Conservation (phyloP, 352 stramenopile genomes). For the Phytophthora lateralis region DNA sequence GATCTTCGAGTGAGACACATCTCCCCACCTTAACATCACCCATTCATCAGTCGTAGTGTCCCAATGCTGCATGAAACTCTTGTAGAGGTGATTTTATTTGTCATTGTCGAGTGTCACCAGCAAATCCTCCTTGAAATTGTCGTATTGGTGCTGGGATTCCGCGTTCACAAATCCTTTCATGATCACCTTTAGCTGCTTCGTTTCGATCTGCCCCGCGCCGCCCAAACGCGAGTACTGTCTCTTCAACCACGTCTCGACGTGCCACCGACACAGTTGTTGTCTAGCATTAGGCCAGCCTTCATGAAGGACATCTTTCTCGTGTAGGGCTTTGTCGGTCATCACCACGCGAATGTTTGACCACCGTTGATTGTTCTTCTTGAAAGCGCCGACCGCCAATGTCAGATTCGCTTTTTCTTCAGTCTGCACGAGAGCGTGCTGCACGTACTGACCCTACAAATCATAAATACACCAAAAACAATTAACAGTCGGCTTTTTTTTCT, state of each 20-base stretch:
- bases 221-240: slow-evolving; percentile 2
- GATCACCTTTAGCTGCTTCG: neutral
- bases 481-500: neutral
- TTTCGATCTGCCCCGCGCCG: neutral
- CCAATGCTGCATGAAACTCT: slow-evolving; percentile 12
- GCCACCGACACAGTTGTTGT: slow-evolving; percentile 3
- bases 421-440: slow-evolving; percentile 9
- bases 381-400: neutral
- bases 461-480: neutral
- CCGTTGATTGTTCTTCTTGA: slow-evolving; percentile 16
- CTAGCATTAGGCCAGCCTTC: slow-evolving; percentile 9
- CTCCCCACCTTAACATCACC: neutral
- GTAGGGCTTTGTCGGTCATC: slow-evolving; percentile 12
- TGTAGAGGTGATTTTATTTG: neutral
- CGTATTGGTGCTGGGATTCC: slow-evolving; percentile 1
- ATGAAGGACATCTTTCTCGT: slow-evolving; percentile 15
- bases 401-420: slow-evolving; percentile 14
- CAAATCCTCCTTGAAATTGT: neutral
- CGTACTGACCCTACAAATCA: slow-evolving; percentile 9
- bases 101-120: neutral
- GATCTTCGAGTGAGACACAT: neutral
- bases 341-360: slow-evolving; percentile 8
- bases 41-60: slow-evolving; percentile 12
- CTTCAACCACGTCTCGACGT: slow-evolving; percentile 14
- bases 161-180: slow-evolving; percentile 9